Evolutionary conservation across 148 eudicot genomes (phyloP).

Genomic region (Chenopodium album): DNA sequence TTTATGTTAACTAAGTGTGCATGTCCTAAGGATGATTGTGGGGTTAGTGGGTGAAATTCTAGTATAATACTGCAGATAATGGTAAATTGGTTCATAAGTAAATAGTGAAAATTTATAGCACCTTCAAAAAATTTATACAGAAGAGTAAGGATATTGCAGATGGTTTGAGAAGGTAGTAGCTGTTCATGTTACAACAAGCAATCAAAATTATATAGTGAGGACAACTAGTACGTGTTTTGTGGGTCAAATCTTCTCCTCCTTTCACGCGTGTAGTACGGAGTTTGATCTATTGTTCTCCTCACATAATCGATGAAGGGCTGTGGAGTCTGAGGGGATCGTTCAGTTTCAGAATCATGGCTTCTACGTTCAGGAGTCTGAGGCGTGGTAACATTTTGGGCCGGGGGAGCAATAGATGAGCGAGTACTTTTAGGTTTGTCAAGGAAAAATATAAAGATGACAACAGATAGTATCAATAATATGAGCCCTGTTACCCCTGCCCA

Average conservation of each 20-base stretch:
- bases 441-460: conserved; percentile 28
- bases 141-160: no score
- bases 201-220: background rate
- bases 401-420: conserved; percentile 18
- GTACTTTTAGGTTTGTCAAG: conserved; percentile 35
- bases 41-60: no score
- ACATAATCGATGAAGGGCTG: conserved; percentile 77
- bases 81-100: no score
- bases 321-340: conserved; percentile 71
- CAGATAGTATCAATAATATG: conserved; percentile 33
- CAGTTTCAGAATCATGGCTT: conserved; percentile 34
- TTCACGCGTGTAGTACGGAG: conserved; percentile 74
- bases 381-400: conserved; percentile 31
- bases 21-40: no score
- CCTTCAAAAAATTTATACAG: no score
- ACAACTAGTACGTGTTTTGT: conserved; percentile 56
- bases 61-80: no score
- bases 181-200: background rate
- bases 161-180: background rate
- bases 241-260: conserved; percentile 62
- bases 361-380: conserved; percentile 49
- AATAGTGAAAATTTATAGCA: no score
- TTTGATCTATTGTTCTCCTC: conserved; percentile 82
- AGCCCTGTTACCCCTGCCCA: conserved; percentile 33
- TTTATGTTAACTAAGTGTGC: no score